A percentile compares a stretch with the other conserved stretches of the same genome.
These are phyloP conservation scores for Mucor indicus DNA, from an alignment of 371 early-diverging fungal genomes.

Conservation along the genomic window DNA sequence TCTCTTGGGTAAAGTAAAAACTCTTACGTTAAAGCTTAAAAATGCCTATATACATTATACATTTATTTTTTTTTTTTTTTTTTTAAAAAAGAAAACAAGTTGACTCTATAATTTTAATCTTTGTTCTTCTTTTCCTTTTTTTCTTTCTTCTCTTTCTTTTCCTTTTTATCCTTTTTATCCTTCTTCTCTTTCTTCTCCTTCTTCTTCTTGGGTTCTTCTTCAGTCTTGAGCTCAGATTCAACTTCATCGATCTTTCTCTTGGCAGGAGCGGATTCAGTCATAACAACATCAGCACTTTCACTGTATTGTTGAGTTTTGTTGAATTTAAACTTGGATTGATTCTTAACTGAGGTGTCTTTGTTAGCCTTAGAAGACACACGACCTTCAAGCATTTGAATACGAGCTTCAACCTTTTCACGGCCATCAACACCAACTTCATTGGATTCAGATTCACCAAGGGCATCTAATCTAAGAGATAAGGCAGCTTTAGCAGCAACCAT, in stretches of 20 bases:
- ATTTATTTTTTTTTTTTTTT: no score
- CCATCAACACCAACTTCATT: constrained; percentile 83
- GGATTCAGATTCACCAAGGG: constrained; percentile 83
- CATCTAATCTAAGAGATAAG: constrained; percentile 93
- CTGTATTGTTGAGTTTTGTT: constrained; percentile 43
- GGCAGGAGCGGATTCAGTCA: constrained; percentile 19
- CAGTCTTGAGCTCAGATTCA: constrained; percentile 23
- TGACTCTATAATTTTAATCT: no score
- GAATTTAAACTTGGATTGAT: constrained; percentile 71
- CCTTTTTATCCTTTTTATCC: constrained; percentile 57
- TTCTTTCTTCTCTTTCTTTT: constrained; percentile 55
- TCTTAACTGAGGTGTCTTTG: constrained; percentile 57
- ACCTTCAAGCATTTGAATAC: constrained; percentile 85
- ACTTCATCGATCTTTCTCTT: constrained; percentile 53
- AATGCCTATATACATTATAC: no score
- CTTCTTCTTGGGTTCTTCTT: constrained; percentile 46
- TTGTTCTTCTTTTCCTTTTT: constrained; percentile 48
- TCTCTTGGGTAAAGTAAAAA: no score
- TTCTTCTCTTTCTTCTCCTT: constrained; percentile 51
- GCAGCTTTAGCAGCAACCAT: constrained; percentile 92
- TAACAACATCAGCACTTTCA: constrained; percentile 33
- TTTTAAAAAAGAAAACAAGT: no score
- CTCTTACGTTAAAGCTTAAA: no score
- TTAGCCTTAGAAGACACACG: constrained; percentile 44
- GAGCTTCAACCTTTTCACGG: constrained; percentile 83